These are phyloP conservation scores for Solanum chacoense DNA, from an alignment of 305 asterid genomes.

Conservation along the genomic window DNA sequence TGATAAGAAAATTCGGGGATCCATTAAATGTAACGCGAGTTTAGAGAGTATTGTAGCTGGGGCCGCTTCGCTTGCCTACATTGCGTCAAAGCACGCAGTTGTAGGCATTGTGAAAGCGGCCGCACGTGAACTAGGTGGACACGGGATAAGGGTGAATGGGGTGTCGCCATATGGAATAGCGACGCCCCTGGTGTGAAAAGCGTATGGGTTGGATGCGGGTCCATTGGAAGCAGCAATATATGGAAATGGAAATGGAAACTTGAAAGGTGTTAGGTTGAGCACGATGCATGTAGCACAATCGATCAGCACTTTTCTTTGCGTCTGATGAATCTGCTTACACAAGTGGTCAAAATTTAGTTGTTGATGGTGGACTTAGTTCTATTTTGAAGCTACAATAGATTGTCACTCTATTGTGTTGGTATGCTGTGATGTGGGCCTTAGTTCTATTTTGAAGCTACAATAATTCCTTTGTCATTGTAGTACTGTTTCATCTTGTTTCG, in stretches of 20 bases:
- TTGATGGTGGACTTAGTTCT: constrained; percentile 30
- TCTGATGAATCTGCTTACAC: constrained; percentile 28
- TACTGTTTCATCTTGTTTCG: not conserved
- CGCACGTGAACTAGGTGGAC: constrained; percentile 20
- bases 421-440: not conserved
- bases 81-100: constrained; percentile 20
- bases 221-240: not conserved
- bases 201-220: not conserved
- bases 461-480: not conserved
- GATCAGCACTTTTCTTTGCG: constrained; percentile 28
- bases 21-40: constrained; percentile 28
- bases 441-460: not conserved
- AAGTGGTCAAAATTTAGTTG: constrained; percentile 33
- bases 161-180: constrained; percentile 24
- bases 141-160: constrained; percentile 29
- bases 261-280: not conserved
- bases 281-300: constrained; percentile 17
- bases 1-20: constrained; percentile 17
- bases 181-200: constrained; percentile 18
- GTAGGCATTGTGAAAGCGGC: constrained; percentile 20
- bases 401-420: not conserved
- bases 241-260: constrained; percentile 1
- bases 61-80: constrained; percentile 26
- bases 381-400: not conserved
- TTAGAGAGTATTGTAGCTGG: constrained; percentile 22